Percentiles rank a stretch among this genome's conserved stretches.
Conservation (phyloP, 192 early-diverging fungal species). For the Backusella westeae region DNA sequence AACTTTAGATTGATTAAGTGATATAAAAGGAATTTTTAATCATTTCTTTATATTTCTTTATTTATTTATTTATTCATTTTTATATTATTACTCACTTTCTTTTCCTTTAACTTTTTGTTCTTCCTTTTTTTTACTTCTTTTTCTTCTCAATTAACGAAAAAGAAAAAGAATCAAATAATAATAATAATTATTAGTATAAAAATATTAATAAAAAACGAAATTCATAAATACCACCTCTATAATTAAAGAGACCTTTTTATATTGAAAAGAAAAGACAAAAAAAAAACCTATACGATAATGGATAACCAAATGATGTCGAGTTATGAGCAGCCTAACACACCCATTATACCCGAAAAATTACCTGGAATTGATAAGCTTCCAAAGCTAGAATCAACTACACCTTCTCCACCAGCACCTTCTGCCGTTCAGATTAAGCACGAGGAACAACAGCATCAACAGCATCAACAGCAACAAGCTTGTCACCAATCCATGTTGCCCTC, state of each 20-base stretch:
- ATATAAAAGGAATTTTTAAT: constrained; percentile 9
- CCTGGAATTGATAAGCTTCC: constrained; percentile 31
- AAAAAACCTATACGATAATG: background rate
- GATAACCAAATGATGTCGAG: constrained; percentile 15
- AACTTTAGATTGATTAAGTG: constrained; percentile 8
- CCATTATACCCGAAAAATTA: constrained; percentile 27
- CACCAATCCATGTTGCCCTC: constrained; percentile 23
- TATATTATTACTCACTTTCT: background rate
- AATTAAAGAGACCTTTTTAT: background rate
- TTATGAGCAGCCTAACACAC: constrained; percentile 22
- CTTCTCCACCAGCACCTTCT: constrained; percentile 8
- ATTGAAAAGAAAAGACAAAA: background rate
- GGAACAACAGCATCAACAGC: background rate
- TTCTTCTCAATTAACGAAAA: background rate
- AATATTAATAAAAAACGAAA: background rate
- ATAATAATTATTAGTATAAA: background rate
- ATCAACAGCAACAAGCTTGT: background rate
- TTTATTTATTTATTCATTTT: background rate
- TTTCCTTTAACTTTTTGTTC: background rate
- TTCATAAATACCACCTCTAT: background rate
- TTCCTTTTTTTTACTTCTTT: background rate
- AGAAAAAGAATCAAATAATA: background rate
- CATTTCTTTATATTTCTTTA: constrained; percentile 4
- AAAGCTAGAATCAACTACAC: constrained; percentile 17
- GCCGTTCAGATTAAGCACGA: background rate